Evolutionary conservation across 2,329 filamentous ascomycete species (phyloP), one percentile per base, ranked within the genome.

Genomic region (Exophiala sp.): DNA sequence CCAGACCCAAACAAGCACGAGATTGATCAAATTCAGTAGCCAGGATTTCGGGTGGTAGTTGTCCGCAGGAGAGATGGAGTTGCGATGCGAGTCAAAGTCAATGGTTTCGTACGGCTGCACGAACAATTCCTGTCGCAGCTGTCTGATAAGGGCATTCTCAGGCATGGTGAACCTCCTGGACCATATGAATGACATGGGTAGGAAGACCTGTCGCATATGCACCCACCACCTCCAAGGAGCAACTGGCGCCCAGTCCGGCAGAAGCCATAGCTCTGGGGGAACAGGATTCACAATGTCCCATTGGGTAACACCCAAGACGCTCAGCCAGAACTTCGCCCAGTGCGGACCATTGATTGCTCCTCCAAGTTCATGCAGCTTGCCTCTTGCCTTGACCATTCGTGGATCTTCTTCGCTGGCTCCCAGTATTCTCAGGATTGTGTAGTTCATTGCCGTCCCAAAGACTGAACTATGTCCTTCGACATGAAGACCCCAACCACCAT

Each of bases 191-290:
- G 85, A 82, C 88, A 97, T 96, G 3, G 90, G 85, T 42, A 95
- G 67, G 63, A 91, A 95, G n/a, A 98, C 90, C 68, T 86, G 82
- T n/a, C 93, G 88, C 68, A 96, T 96, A 62, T 98, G 93, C 62
- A 97, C 87, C 91, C 90, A 96, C 90, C 91, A 96, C 58, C 88
- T 76, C 88, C 89, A 95, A 0, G 91, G 91, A 3, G 88, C 82
- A 63, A 95, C 78, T 1, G 90, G 90, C 2, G 88, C 78, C 88
- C 88, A 95, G 66, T 95, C 87, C 0, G 90, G 90, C 2, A 96
- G 71, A 34, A 95, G 75, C 93, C 93, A 98, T 38, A 97, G 68
- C 71, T 98, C 93, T 0, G 93, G 87, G 1, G 93, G 93, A 1
- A 93, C 82, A 0, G 93, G 93, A 62, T 97, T 98, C 60, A 97